phyloP scores from a whole-genome alignment of 1,284 basidiomycete genomes.

The Abortiporus biennis region DNA sequence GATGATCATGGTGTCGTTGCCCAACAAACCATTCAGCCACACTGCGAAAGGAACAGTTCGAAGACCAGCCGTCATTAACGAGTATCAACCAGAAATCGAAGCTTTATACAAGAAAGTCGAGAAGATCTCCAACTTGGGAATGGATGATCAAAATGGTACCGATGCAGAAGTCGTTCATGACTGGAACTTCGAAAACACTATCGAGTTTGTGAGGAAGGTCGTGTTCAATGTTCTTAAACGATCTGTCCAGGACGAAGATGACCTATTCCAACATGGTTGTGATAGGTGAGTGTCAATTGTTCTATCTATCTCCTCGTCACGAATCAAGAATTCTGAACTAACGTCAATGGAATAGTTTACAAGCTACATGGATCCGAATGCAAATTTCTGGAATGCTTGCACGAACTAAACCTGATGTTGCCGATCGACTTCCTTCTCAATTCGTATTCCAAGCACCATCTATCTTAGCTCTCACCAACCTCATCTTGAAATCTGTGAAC shows the following conservation, averaged over 20 bases:
- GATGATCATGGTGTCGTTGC: conserved; percentile 4
- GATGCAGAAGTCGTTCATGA: conserved; percentile 12
- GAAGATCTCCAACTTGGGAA: too few relatives aligned
- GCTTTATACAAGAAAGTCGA: conserved; percentile 18
- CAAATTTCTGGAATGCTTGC: conserved; percentile 22
- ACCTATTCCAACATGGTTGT: conserved; percentile 32
- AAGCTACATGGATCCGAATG: conserved; percentile 31
- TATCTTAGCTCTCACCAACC: conserved; percentile 16
- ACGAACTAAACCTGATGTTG: conserved; percentile 10
- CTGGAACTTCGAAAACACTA: conserved; percentile 18
- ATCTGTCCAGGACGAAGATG: conserved; percentile 17
- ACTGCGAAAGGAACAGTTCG: conserved; percentile 22
- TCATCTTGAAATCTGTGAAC: too few relatives aligned
- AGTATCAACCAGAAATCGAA: conserved; percentile 22
- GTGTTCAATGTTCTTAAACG: conserved; percentile 15
- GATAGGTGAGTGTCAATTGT: conserved; percentile 21
- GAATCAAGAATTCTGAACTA: neutral
- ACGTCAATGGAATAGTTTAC: conserved; percentile 18
- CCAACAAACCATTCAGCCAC: conserved; percentile 18
- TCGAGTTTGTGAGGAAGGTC: conserved; percentile 15
- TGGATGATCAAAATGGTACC: conserved; percentile 8
- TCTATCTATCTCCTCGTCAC: too few relatives aligned
- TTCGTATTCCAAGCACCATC: conserved; percentile 29
- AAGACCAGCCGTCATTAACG: conserved; percentile 15
- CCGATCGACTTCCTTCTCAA: conserved; percentile 16